Evolutionary conservation across 805 yeast genomes (phyloP), one percentile per base, ranked within the genome.

Genomic region (Myxozyma nipponensis): DNA sequence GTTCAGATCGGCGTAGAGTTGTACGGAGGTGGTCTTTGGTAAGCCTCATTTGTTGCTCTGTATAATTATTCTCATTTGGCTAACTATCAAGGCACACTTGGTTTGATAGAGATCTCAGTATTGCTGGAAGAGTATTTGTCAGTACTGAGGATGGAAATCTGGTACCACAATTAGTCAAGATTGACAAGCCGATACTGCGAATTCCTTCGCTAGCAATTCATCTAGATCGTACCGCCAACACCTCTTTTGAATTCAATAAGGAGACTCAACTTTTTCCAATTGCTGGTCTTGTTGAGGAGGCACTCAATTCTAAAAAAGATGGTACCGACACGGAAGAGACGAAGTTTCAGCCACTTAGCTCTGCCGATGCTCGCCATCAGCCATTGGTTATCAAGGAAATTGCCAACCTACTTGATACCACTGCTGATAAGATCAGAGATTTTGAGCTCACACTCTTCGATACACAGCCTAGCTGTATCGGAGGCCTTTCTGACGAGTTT

Each of bases 121-220:
- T 89, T 52, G 98, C 97, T 6, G 98, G 98, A 15, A 76, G 98
- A 59, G 95, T 91, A 1, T 83, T 83, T 64, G 84, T 86, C 17
- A 74, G 70, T 37, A 76, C 75, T 30, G 62, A 65, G 17, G 69
- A 66, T 3, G 59, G 57, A 15, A 47, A 46, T 17, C 75, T 70
- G 49, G 77, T 78, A 43, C 78, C 95, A 2, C 81, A 76, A 62
- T 73, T 93, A 54, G 79, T 93, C 51, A 86, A 88, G 68, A 76
- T 93, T 56, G 80, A 84, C 57, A 84, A 79, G 66, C 97, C 98
- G 1, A 57, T 91, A 47, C 73, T 93, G 62, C 81, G 96, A 62
- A 91, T 91, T 47, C 98, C 98, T 42, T 88, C 97, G 1, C 74
- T 91, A 65, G 98, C 98, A 15, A 90, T 91, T 55, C 98, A 91